A percentile compares a stretch with the other conserved stretches of the same genome.
phyloP scores from a whole-genome alignment of 495 filamentous ascomycete genomes.

The Rusavskia elegans region DNA sequence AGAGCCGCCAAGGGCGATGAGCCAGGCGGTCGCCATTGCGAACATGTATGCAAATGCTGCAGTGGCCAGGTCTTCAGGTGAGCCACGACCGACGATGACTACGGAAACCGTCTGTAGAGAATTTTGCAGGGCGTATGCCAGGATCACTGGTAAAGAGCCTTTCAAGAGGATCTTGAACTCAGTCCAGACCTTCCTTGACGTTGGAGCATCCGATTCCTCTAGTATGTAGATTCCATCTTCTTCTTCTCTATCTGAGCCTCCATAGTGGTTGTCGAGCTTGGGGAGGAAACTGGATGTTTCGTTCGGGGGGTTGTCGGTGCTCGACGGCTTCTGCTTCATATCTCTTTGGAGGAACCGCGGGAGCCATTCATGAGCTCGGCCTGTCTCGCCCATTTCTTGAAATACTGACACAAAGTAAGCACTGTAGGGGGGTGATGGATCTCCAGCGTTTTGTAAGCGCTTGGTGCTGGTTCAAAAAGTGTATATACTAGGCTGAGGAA shows the following conservation, averaged over 20 bases:
- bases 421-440: too few relatives aligned
- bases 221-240: constrained; percentile 3
- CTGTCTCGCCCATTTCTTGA: constrained; percentile 7
- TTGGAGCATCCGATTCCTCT: constrained; percentile 6
- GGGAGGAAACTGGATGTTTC: constrained; percentile 35
- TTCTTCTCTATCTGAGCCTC: neutral
- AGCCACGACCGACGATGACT: constrained; percentile 66
- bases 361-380: constrained; percentile 9
- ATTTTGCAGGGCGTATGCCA: constrained; percentile 82
- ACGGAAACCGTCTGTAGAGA: constrained; percentile 77
- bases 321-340: neutral
- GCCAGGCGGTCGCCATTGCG: constrained; percentile 79
- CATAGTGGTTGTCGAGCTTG: constrained; percentile 18
- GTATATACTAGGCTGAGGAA: too few relatives aligned
- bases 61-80: constrained; percentile 65
- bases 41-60: constrained; percentile 92
- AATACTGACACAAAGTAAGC: constrained; percentile 9
- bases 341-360: constrained; percentile 5
- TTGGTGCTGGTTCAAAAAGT: too few relatives aligned
- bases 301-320: constrained; percentile 7
- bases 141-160: constrained; percentile 62
- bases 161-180: constrained; percentile 58
- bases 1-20: constrained; percentile 82
- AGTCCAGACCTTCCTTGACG: constrained; percentile 21
- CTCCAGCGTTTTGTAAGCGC: too few relatives aligned